Evolutionary conservation across 805 yeast species (phyloP).

Genomic region (Sugiyamaella marilandica): DNA sequence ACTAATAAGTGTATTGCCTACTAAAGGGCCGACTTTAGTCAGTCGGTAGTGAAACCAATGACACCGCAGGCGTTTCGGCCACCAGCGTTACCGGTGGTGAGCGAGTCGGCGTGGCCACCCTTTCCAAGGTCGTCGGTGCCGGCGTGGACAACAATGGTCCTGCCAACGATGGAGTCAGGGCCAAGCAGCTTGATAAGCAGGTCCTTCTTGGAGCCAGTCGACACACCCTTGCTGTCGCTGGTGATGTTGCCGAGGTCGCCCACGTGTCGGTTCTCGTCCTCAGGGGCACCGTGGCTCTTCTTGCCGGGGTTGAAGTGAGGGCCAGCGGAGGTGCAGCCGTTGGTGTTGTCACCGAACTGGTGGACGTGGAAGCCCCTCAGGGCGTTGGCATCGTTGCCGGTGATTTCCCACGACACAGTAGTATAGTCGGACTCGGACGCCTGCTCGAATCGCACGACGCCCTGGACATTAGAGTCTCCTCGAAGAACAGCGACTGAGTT

Average conservation of each 20-base stretch:
- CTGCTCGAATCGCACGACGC: constrained; percentile 87
- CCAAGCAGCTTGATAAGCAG: constrained; percentile 75
- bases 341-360: constrained; percentile 97
- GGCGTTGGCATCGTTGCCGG: constrained; percentile 85
- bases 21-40: constrained; percentile 7
- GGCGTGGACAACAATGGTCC: constrained; percentile 91
- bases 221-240: constrained; percentile 83
- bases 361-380: constrained; percentile 97
- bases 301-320: constrained; percentile 94
- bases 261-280: constrained; percentile 73
- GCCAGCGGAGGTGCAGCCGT: constrained; percentile 98
- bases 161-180: constrained; percentile 81
- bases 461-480: constrained; percentile 89
- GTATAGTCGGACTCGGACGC: constrained; percentile 72
- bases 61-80: constrained; percentile 99
- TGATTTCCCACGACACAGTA: constrained; percentile 79
- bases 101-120: constrained; percentile 87
- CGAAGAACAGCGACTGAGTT: constrained; percentile 82
- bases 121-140: constrained; percentile 93
- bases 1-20: not conserved
- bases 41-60: constrained; percentile 64
- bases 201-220: constrained; percentile 86
- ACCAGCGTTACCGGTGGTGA: constrained; percentile 97
- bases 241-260: constrained; percentile 96
- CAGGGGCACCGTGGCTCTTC: constrained; percentile 89